phyloP scores from a whole-genome alignment of 176 grass and related monocot genomes.

The Aegilops umbellulata region DNA sequence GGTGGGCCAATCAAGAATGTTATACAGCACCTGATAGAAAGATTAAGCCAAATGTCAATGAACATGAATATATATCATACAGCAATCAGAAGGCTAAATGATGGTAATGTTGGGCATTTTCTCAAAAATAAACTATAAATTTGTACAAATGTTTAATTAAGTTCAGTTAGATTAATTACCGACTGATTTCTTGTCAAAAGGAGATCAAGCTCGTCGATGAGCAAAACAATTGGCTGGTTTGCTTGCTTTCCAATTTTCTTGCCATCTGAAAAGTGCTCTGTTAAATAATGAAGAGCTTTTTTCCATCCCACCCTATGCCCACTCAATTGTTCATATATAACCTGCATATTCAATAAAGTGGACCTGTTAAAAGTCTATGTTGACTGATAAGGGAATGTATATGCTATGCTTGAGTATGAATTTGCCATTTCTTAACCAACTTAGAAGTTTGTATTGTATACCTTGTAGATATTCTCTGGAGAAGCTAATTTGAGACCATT shows the following conservation, averaged over 20 bases:
- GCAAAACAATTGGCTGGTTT: constrained; percentile 80
- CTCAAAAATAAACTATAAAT: not conserved
- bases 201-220: constrained; percentile 98
- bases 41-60: constrained; percentile 28
- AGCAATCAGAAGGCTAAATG: not conserved
- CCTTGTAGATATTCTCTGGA: constrained; percentile 95
- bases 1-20: constrained; percentile 98
- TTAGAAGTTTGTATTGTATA: constrained; percentile 34
- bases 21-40: constrained; percentile 84
- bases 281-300: constrained; percentile 91
- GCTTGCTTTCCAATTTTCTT: constrained; percentile 57
- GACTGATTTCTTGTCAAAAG: constrained; percentile 99
- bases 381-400: not conserved
- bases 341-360: constrained; percentile 41
- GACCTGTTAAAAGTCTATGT: not conserved
- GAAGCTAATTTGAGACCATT: constrained; percentile 95
- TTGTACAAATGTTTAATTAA: constrained; percentile 3
- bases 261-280: constrained; percentile 81
- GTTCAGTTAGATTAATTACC: constrained; percentile 44
- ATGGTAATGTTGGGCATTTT: not conserved
- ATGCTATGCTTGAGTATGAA: not conserved
- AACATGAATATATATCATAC: not conserved
- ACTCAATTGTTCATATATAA: constrained; percentile 89
- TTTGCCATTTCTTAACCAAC: not conserved
- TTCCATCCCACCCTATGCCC: constrained; percentile 91